These are phyloP conservation scores for Choricystis sp. DNA, from an alignment of 139 green algal species.

Conservation along the genomic window DNA sequence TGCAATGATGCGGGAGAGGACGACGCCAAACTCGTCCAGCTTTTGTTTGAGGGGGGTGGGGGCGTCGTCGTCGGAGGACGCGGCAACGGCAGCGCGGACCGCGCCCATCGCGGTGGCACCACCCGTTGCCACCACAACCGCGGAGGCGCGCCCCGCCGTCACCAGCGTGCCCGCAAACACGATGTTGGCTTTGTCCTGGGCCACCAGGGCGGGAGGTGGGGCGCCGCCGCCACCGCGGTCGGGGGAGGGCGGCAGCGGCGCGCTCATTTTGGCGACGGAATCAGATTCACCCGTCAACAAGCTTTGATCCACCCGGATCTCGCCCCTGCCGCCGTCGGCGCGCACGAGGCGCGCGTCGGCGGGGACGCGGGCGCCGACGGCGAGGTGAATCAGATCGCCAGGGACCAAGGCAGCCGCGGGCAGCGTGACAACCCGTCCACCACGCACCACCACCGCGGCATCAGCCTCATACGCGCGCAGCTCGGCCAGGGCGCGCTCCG, in stretches of 20 bases:
- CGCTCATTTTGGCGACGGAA: constrained; percentile 61
- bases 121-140: constrained; percentile 68
- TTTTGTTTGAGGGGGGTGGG: constrained; percentile 97
- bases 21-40: constrained; percentile 90
- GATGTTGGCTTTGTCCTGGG: constrained; percentile 84
- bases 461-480: constrained; percentile 92
- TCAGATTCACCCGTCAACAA: constrained; percentile 80
- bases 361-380: constrained; percentile 79
- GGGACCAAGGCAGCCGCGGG: constrained; percentile 81
- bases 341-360: constrained; percentile 78
- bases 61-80: constrained; percentile 66
- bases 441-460: constrained; percentile 52
- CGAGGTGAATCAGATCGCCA: constrained; percentile 86
- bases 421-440: constrained; percentile 57
- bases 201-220: no score
- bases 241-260: constrained; percentile 28
- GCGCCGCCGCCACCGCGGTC: no score
- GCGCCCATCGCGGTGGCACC: constrained; percentile 96
- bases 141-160: constrained; percentile 53
- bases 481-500: constrained; percentile 86
- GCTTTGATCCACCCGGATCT: constrained; percentile 80
- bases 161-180: constrained; percentile 90
- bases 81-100: constrained; percentile 78
- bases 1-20: constrained; percentile 85
- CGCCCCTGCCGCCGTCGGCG: constrained; percentile 76